Conservation (phyloP, 257 asterid genomes). For the Solanum gandarillasii region DNA sequence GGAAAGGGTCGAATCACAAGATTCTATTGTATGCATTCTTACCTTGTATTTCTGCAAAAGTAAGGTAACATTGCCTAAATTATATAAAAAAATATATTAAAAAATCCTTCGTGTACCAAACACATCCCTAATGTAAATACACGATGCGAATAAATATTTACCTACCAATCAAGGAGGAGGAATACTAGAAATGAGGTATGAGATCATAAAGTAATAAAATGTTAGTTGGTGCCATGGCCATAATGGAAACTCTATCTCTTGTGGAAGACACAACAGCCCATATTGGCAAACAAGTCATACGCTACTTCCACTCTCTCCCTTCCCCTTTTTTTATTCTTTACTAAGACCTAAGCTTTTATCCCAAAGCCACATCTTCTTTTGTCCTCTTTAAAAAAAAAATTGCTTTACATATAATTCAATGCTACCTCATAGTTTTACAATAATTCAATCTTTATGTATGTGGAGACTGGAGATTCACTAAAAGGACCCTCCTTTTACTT, state of each 20-base stretch:
- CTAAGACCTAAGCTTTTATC: background rate
- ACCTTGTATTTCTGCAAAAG: background rate
- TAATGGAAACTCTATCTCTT: background rate
- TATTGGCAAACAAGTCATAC: background rate
- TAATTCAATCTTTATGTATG: background rate
- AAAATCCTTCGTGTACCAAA: background rate
- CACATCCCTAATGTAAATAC: background rate
- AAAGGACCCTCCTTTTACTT: background rate
- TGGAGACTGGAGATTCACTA: background rate
- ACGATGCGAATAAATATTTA: background rate
- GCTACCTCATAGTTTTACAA: background rate
- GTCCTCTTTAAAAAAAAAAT: background rate
- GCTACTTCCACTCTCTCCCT: background rate
- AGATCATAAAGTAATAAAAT: background rate
- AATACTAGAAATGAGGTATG: background rate
- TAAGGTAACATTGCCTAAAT: background rate
- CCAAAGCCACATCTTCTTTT: background rate
- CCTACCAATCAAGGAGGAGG: background rate
- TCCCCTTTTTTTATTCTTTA: background rate
- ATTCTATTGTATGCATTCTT: background rate
- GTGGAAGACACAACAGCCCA: background rate
- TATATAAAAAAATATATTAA: background rate
- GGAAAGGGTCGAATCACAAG: background rate
- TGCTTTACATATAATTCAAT: conserved; percentile 1
- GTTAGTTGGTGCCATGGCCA: background rate